These are phyloP conservation scores for Boechera divaricarpa DNA, from an alignment of 345 rosid genomes.

Conservation along the genomic window DNA sequence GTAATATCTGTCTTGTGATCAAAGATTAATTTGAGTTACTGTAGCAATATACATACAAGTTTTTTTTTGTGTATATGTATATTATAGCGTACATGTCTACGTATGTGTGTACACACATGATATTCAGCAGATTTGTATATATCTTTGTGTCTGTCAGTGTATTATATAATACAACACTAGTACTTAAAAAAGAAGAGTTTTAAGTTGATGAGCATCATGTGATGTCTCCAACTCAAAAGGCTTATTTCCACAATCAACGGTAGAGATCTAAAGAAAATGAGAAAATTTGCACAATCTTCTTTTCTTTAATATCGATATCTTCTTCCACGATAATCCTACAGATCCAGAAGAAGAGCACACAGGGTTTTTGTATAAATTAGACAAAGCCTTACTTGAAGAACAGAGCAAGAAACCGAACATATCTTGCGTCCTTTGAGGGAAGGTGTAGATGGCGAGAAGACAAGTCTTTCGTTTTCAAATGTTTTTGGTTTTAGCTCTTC, in stretches of 20 bases:
- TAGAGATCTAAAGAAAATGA: slow-evolving; percentile 32
- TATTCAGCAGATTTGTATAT: slow-evolving; percentile 12
- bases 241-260: slow-evolving; percentile 46
- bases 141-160: slow-evolving; percentile 5
- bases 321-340: slow-evolving; percentile 38
- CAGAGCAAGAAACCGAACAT: slow-evolving; percentile 24
- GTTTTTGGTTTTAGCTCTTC: slow-evolving; percentile 28
- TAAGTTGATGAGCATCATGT: slow-evolving; percentile 35
- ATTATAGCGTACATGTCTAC: slow-evolving; percentile 1
- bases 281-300: slow-evolving; percentile 23
- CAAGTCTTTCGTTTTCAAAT: slow-evolving; percentile 9
- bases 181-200: slow-evolving; percentile 17
- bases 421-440: slow-evolving; percentile 9
- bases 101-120: slow-evolving; percentile 17
- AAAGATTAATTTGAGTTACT: background rate
- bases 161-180: slow-evolving; percentile 34
- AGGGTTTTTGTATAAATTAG: slow-evolving; percentile 1
- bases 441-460: slow-evolving; percentile 40
- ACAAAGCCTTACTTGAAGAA: slow-evolving; percentile 11
- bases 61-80: background rate
- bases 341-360: slow-evolving; percentile 20
- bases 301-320: slow-evolving; percentile 31
- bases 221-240: slow-evolving; percentile 47
- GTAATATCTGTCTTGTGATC: background rate
- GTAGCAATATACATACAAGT: slow-evolving; percentile 7